These are phyloP conservation scores for Suillus tomentosus DNA, from an alignment of 768 basidiomycete species.

Conservation along the genomic window DNA sequence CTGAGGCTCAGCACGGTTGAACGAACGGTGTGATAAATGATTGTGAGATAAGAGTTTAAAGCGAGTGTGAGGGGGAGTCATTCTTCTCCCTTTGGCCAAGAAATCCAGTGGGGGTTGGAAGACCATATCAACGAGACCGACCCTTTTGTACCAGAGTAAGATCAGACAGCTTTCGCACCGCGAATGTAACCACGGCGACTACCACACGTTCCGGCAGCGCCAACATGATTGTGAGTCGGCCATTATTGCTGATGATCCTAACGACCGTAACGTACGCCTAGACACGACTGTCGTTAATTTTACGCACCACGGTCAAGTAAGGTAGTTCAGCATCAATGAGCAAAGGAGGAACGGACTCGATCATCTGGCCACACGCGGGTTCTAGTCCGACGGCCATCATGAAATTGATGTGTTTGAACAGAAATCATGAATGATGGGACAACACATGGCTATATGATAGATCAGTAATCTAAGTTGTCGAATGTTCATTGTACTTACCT, in stretches of 20 bases:
- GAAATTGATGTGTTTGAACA: neutral
- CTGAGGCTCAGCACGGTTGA: neutral
- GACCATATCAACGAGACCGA: no score
- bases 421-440: neutral
- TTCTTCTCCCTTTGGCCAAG: neutral
- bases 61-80: conserved; percentile 4
- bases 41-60: neutral
- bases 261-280: neutral
- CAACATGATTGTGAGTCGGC: neutral
- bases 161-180: neutral
- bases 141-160: neutral
- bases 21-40: neutral
- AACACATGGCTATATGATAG: neutral
- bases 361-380: neutral
- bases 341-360: neutral
- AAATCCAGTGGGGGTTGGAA: neutral
- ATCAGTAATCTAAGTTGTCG: neutral
- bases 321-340: neutral
- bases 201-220: neutral
- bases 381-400: neutral
- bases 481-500: neutral
- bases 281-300: neutral
- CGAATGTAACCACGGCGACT: neutral
- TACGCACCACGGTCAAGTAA: neutral
- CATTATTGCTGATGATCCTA: no score